phyloP scores from a whole-genome alignment of 2,329 filamentous ascomycete species.

The Nemania sp. region DNA sequence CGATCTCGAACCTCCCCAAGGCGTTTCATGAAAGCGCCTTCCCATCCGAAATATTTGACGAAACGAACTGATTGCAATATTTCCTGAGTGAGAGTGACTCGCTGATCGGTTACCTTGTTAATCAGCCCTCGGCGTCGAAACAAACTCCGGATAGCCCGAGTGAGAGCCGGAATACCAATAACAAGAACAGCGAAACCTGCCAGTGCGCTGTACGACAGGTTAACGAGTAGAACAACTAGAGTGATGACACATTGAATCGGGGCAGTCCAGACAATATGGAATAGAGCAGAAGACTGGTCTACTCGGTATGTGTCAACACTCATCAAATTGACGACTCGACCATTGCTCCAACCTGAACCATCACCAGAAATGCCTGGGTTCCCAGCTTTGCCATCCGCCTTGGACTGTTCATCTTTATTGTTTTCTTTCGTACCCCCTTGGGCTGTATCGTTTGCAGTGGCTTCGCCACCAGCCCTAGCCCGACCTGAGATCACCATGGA shows the following conservation, averaged over 20 bases:
- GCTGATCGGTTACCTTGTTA: conserved; percentile 92
- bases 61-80: conserved; percentile 90
- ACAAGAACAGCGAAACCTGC: conserved; percentile 85
- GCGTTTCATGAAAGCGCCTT: conserved; percentile 80
- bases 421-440: conserved; percentile 51
- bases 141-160: conserved; percentile 74
- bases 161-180: conserved; percentile 76
- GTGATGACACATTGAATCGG: conserved; percentile 80
- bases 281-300: conserved; percentile 84
- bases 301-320: conserved; percentile 93
- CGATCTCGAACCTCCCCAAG: conserved; percentile 72
- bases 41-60: conserved; percentile 97
- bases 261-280: conserved; percentile 89
- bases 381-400: conserved; percentile 43
- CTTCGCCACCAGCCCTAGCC: conserved; percentile 77
- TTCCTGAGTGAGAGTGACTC: conserved; percentile 89
- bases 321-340: conserved; percentile 91
- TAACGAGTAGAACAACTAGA: conserved; percentile 78
- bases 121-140: conserved; percentile 77
- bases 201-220: conserved; percentile 86
- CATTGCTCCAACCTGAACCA: conserved; percentile 87
- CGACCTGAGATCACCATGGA: conserved; percentile 86
- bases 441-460: conserved; percentile 43
- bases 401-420: conserved; percentile 48
- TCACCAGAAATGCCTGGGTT: conserved; percentile 64